These are phyloP conservation scores for Diaporthe nobilis DNA, from an alignment of 2,329 filamentous ascomycete genomes.

Conservation along the genomic window DNA sequence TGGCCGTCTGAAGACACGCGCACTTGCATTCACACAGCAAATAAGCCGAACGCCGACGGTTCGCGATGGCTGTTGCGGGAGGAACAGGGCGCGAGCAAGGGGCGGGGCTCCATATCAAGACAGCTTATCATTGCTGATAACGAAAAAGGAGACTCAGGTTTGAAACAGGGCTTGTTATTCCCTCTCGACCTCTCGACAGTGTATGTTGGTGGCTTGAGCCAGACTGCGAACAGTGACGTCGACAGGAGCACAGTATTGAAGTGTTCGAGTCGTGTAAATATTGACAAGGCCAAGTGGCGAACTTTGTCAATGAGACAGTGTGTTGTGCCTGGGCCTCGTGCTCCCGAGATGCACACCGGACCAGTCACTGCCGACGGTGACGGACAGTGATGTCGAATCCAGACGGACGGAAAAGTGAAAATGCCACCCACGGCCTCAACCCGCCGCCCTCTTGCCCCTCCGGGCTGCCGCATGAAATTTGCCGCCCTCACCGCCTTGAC, in stretches of 20 bases:
- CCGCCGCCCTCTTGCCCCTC: slow-evolving; percentile 8
- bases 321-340: neutral
- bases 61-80: neutral
- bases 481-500: slow-evolving; percentile 48
- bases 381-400: neutral
- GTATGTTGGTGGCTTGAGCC: neutral
- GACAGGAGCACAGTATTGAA: neutral
- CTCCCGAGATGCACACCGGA: neutral
- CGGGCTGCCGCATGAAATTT: slow-evolving; percentile 44
- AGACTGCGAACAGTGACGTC: slow-evolving; percentile 10
- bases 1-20: slow-evolving; percentile 6
- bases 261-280: slow-evolving; percentile 17
- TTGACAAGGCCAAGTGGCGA: slow-evolving; percentile 21
- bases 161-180: slow-evolving; percentile 10
- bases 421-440: neutral
- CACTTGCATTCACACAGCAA: neutral
- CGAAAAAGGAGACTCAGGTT: neutral
- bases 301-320: slow-evolving; percentile 3
- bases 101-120: neutral
- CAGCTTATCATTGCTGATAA: slow-evolving; percentile 7
- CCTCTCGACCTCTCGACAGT: neutral
- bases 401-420: slow-evolving; percentile 27
- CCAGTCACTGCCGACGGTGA: slow-evolving; percentile 15
- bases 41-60: slow-evolving; percentile 9
- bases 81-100: neutral